Percentiles rank a stretch among this genome's conserved stretches.
Evolutionary conservation across 805 yeast genomes (phyloP).

Genomic region (Metschnikowia shivogae): DNA sequence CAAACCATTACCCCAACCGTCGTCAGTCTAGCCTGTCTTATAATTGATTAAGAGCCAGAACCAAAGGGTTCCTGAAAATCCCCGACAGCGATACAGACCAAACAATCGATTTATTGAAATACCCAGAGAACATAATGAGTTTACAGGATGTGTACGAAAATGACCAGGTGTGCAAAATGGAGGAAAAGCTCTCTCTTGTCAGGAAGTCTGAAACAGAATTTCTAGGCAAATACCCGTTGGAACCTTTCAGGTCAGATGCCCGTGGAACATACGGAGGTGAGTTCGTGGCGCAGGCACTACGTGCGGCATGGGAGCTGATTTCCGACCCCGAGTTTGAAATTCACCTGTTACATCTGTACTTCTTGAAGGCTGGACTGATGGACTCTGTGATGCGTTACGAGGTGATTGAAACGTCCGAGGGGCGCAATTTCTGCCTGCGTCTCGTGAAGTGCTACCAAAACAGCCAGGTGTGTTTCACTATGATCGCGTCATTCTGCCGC

Average conservation of each 20-base stretch:
- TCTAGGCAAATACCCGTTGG: slow-evolving; percentile 25
- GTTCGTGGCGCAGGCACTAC: slow-evolving; percentile 22
- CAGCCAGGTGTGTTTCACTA: slow-evolving; percentile 19
- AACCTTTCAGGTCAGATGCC: slow-evolving; percentile 18
- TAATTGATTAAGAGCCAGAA: too few relatives aligned
- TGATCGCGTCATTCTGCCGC: slow-evolving; percentile 23
- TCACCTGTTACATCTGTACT: slow-evolving; percentile 27
- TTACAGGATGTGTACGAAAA: slow-evolving; percentile 10
- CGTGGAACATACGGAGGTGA: slow-evolving; percentile 32
- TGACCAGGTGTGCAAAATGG: slow-evolving; percentile 15
- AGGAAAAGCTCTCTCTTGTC: slow-evolving; percentile 18
- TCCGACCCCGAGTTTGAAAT: slow-evolving; percentile 21
- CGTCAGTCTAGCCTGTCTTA: too few relatives aligned
- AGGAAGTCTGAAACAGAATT: slow-evolving; percentile 14
- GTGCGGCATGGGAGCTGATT: slow-evolving; percentile 28
- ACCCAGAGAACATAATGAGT: slow-evolving; percentile 7
- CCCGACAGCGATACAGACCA: too few relatives aligned
- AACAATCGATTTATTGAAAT: too few relatives aligned
- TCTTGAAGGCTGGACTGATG: slow-evolving; percentile 24
- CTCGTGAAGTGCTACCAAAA: slow-evolving; percentile 23
- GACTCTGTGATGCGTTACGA: slow-evolving; percentile 24
- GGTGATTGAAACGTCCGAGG: slow-evolving; percentile 20
- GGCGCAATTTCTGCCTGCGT: slow-evolving; percentile 24
- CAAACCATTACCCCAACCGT: too few relatives aligned
- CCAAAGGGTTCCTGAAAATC: too few relatives aligned